Percentiles rank a stretch among this genome's conserved stretches.
Conservation (phyloP, 805 yeast genomes). For the Kluyveromyces nonfermentans region DNA sequence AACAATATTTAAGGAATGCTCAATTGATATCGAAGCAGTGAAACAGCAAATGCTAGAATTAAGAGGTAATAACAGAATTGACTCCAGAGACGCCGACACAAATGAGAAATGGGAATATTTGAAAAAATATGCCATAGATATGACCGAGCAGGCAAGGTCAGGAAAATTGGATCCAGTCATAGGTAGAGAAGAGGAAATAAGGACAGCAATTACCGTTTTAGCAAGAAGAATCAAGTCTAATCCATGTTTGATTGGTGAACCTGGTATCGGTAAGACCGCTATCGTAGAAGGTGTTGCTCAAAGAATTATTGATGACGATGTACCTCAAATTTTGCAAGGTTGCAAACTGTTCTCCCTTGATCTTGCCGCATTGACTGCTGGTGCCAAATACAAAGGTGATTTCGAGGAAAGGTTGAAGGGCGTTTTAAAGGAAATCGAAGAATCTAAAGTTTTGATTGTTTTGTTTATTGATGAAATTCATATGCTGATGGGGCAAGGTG, state of each 20-base stretch:
- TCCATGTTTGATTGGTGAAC: conserved; percentile 95
- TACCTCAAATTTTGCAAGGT: conserved; percentile 76
- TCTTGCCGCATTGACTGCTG: conserved; percentile 94
- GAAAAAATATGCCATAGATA: conserved; percentile 82
- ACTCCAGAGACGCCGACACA: conserved; percentile 89
- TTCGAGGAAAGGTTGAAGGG: conserved; percentile 98
- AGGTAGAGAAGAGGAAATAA: conserved; percentile 97
- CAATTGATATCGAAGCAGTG: conserved; percentile 58
- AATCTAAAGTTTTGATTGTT: conserved; percentile 75
- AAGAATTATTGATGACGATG: conserved; percentile 90
- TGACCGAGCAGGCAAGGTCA: conserved; percentile 86
- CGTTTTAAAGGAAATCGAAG: conserved; percentile 86
- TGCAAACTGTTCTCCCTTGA: conserved; percentile 82
- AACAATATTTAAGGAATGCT: conserved; percentile 60
- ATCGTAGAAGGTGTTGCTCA: conserved; percentile 99
- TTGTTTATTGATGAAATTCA: conserved; percentile 96
- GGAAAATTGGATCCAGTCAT: conserved; percentile 97
- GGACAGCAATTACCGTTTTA: conserved; percentile 87
- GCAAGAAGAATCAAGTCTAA: conserved; percentile 97
- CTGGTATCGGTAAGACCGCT: conserved; percentile 98
- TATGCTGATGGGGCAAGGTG: conserved; percentile 99
- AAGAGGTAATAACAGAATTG: conserved; percentile 87
- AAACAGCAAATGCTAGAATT: conserved; percentile 70
- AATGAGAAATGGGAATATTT: conserved; percentile 76
- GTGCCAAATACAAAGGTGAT: conserved; percentile 98